phyloP scores from a whole-genome alignment of 352 stramenopile species.

The Bremia lactucae region DNA sequence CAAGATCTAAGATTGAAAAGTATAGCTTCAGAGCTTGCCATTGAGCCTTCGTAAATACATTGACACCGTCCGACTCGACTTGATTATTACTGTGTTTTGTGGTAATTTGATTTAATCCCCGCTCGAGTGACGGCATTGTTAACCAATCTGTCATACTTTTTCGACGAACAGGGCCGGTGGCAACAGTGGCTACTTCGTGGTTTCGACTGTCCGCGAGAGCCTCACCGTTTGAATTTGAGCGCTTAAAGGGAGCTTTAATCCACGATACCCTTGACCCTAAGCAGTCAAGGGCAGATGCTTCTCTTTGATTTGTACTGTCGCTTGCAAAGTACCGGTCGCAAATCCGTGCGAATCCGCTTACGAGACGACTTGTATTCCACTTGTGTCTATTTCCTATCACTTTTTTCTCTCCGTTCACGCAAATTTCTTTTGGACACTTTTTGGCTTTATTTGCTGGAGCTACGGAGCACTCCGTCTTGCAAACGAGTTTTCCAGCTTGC shows the following conservation, averaged over 20 bases:
- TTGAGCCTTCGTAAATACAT: constrained; percentile 59
- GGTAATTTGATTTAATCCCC: constrained; percentile 19
- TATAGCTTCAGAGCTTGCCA: constrained; percentile 73
- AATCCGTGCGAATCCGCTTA: constrained; percentile 46
- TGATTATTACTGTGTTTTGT: constrained; percentile 23
- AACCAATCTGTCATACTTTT: constrained; percentile 35
- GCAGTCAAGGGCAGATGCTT: constrained; percentile 3
- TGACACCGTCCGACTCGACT: constrained; percentile 19
- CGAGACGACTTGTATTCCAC: constrained; percentile 26
- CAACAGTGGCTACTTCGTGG: constrained; percentile 15
- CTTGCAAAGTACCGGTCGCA: constrained; percentile 50
- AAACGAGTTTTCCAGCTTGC: constrained; percentile 20
- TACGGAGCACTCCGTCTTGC: constrained; percentile 8
- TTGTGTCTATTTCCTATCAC: constrained; percentile 23
- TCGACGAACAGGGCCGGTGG: constrained; percentile 17
- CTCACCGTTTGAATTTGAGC: constrained; percentile 25
- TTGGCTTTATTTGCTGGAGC: constrained; percentile 9
- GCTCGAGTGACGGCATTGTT: constrained; percentile 24
- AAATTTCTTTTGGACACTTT: constrained; percentile 18
- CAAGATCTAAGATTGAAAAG: constrained; percentile 58
- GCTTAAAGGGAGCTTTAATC: constrained; percentile 19
- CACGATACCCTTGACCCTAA: constrained; percentile 14
- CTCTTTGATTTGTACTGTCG: constrained; percentile 14
- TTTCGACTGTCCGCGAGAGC: constrained; percentile 9
- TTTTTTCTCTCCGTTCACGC: constrained; percentile 17